These are phyloP conservation scores for Fusarium algeriense DNA, from an alignment of 2,329 filamentous ascomycete species.

Conservation along the genomic window DNA sequence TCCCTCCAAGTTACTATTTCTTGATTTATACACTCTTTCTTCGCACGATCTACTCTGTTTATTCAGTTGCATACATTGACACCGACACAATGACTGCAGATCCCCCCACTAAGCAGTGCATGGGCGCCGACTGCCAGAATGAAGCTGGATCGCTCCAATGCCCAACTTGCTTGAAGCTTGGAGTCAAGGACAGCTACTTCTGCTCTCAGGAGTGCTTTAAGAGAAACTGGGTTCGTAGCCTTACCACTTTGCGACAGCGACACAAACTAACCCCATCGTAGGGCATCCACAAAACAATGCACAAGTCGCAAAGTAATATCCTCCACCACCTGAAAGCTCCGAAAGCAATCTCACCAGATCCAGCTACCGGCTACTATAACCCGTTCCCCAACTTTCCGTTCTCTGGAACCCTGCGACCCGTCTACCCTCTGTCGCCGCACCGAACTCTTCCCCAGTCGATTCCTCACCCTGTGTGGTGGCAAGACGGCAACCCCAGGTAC, in stretches of 20 bases:
- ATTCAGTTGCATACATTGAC: background rate
- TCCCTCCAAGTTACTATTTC: background rate
- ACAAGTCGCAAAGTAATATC: conserved; percentile 81
- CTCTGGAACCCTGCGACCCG: conserved; percentile 84
- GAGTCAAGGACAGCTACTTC: conserved; percentile 91
- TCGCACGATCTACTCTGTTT: background rate
- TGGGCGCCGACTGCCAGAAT: conserved; percentile 86
- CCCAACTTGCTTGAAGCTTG: conserved; percentile 92
- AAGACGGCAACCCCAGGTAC: conserved; percentile 79
- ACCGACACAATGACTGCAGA: conserved; percentile 60
- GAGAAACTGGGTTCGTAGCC: conserved; percentile 86
- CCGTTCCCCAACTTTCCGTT: conserved; percentile 90
- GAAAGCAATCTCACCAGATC: conserved; percentile 88
- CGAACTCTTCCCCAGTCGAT: conserved; percentile 84
- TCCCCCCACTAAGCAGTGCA: conserved; percentile 74
- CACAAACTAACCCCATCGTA: conserved; percentile 53
- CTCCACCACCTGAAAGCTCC: conserved; percentile 81
- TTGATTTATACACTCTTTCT: background rate
- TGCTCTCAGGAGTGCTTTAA: conserved; percentile 99
- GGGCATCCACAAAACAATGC: conserved; percentile 79
- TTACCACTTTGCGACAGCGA: conserved; percentile 28
- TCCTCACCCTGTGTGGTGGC: conserved; percentile 86
- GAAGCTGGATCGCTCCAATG: conserved; percentile 90
- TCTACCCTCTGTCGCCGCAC: conserved; percentile 83
- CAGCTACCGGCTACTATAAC: conserved; percentile 90